These are phyloP conservation scores for Yamadazyma dendronema DNA, from an alignment of 1,139 yeast species.

Conservation along the genomic window DNA sequence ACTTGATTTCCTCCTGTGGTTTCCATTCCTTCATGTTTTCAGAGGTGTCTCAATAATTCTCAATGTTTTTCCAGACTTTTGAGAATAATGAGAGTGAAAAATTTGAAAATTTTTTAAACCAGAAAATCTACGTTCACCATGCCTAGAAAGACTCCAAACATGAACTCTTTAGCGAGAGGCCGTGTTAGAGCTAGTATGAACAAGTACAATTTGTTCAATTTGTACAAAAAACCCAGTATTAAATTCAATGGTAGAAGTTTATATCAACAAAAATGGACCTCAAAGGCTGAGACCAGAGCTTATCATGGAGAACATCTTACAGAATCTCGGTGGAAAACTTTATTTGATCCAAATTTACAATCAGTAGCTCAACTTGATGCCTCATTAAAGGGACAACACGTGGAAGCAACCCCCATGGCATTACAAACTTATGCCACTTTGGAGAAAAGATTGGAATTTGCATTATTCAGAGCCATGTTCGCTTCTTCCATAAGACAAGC, in stretches of 20 bases:
- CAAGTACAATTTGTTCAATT: slow-evolving; percentile 85
- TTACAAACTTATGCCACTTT: slow-evolving; percentile 85
- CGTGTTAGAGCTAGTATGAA: slow-evolving; percentile 90
- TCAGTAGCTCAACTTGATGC: slow-evolving; percentile 87
- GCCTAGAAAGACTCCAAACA: slow-evolving; percentile 62
- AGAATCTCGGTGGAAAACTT: slow-evolving; percentile 68
- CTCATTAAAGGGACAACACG: slow-evolving; percentile 59
- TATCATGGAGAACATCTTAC: slow-evolving; percentile 95
- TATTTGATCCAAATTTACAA: slow-evolving; percentile 70
- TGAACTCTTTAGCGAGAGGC: slow-evolving; percentile 64
- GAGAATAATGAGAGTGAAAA: slow-evolving; percentile 1
- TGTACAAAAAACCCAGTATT: slow-evolving; percentile 64
- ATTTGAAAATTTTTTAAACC: slow-evolving; percentile 2
- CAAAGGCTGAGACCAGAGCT: slow-evolving; percentile 89
- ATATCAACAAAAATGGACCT: slow-evolving; percentile 88
- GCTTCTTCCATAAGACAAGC: slow-evolving; percentile 95
- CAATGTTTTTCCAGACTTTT: neutral
- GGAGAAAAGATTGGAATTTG: slow-evolving; percentile 87
- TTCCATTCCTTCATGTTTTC: slow-evolving; percentile 43
- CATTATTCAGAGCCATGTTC: slow-evolving; percentile 87
- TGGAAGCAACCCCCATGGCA: slow-evolving; percentile 72
- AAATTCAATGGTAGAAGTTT: slow-evolving; percentile 57
- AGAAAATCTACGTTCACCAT: slow-evolving; percentile 22
- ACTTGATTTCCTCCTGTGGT: slow-evolving; percentile 61
- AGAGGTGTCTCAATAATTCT: neutral